Conservation (phyloP, 2,329 filamentous ascomycete species). For the Xylaria hypoxylon region DNA sequence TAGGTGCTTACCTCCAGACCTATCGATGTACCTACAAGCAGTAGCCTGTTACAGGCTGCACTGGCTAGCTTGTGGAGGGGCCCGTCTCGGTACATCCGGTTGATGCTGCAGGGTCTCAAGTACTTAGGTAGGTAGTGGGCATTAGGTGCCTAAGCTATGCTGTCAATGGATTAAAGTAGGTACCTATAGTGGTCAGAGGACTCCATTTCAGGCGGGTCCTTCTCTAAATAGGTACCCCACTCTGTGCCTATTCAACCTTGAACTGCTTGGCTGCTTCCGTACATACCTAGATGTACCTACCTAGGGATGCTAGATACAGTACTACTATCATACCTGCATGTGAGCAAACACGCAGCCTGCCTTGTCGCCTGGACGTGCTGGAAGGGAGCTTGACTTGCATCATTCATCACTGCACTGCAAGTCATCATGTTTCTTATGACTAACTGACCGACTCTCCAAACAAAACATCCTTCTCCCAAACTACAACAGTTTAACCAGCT, state of each 20-base stretch:
- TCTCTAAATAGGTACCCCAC: background rate
- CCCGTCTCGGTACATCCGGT: background rate
- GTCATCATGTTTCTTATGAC: constrained; percentile 19
- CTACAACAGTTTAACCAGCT: constrained; percentile 3
- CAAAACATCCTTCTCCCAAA: constrained; percentile 12
- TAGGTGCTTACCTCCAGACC: no score
- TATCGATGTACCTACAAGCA: no score
- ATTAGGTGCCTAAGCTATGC: constrained; percentile 15
- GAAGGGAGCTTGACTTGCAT: constrained; percentile 25
- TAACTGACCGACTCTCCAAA: constrained; percentile 16
- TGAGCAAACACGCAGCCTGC: constrained; percentile 32
- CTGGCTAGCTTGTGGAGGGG: no score
- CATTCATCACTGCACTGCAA: constrained; percentile 20
- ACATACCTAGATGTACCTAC: constrained; percentile 15
- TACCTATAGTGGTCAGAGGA: constrained; percentile 12
- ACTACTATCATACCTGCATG: constrained; percentile 30
- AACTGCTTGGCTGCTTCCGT: constrained; percentile 47
- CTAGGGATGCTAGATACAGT: no score
- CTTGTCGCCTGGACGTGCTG: constrained; percentile 10
- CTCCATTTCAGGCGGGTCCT: constrained; percentile 2
- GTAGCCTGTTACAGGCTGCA: no score
- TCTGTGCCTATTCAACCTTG: no score
- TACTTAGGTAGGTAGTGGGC: no score
- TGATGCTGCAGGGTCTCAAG: constrained; percentile 24
- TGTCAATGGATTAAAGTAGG: background rate